Evolutionary conservation across 192 early-diverging fungal species (phyloP), one percentile per base, ranked within the genome.

Genomic region (Coemansia sp.): DNA sequence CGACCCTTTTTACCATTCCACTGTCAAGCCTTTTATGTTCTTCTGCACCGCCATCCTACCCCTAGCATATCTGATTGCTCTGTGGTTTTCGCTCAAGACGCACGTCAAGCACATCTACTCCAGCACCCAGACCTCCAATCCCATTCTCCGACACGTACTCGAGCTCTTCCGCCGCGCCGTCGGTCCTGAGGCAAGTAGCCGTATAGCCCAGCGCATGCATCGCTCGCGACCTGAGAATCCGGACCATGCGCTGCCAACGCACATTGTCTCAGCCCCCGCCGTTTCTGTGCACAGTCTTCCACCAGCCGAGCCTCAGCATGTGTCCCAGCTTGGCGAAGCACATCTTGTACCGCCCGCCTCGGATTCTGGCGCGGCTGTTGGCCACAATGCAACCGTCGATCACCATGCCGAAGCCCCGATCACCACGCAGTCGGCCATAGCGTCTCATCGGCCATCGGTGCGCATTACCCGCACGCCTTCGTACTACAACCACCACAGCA

Each of bases 31-130:
- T 1, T 83, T 98, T 25, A 92, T 94, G 88, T 95, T 85, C 74
- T 72, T 95, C 68, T 96, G 95, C 78, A 90, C 92, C 0, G 84
- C 76, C 0, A 85, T 92, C 17, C 80, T 96, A 57, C 84, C 87
- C 6, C 76, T 92, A 51, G 88, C 93, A 30, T 98, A 98, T 70
- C 71, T 89, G 46, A 89, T 95, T 64, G 97, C 94, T 30, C 85
- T 98, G 59, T 90, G 88, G 86, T 98, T 97, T 63, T 94, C 93
- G 59, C 87, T 98, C 23, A 86, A 90, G 57, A 98, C 97, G 0
- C 97, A 98, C 67, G 89, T 91, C 32, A 85, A 90, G 61, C 87
- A 82, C 57, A 92, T 92, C 64, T 92, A 92, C 72, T 80, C 80
- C 17, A 80, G 66, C 51, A 17, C 23, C 3, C 59, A 63, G 22